Evolutionary conservation across 495 filamentous ascomycete species (phyloP).

Genomic region (Penicillium canariense): DNA sequence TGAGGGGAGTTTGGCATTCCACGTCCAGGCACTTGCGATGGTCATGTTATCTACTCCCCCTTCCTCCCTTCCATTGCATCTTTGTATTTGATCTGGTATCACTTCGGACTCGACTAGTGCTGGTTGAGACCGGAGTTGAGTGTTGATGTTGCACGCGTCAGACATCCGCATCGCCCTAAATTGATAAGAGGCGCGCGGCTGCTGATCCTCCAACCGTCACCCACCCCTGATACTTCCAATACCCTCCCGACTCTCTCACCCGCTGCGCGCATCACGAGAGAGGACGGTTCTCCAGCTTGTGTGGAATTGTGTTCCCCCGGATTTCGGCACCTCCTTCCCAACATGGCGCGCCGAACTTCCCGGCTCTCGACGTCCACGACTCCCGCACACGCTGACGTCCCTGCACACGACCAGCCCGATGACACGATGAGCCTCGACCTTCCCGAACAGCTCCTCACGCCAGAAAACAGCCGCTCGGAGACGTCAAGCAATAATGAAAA

Average conservation of each 20-base stretch:
- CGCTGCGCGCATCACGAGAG: conserved; percentile 13
- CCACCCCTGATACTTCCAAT: conserved; percentile 26
- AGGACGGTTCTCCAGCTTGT: conserved; percentile 9
- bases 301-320: conserved; percentile 16
- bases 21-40: conserved; percentile 4
- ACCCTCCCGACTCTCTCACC: conserved; percentile 12
- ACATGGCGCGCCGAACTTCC: conserved; percentile 32
- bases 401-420: conserved; percentile 30
- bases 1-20: conserved; percentile 23
- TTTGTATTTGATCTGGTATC: conserved; percentile 1
- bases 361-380: conserved; percentile 31
- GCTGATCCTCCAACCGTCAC: conserved; percentile 27
- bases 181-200: conserved; percentile 36
- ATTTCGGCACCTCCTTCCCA: conserved; percentile 8
- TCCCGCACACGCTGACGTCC: conserved; percentile 35
- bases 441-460: conserved; percentile 46
- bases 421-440: conserved; percentile 43
- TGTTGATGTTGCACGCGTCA: conserved; percentile 36
- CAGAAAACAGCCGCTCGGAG: conserved; percentile 49
- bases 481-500: conserved; percentile 51
- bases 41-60: conserved; percentile 4
- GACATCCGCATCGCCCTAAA: conserved; percentile 28
- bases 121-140: conserved; percentile 1
- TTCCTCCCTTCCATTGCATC: conserved; percentile 12
- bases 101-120: conserved; percentile 2